A percentile compares a stretch with the other conserved stretches of the same genome.
Evolutionary conservation across 768 basidiomycete species (phyloP).

Genomic region (Xerocomellus dryophilus): DNA sequence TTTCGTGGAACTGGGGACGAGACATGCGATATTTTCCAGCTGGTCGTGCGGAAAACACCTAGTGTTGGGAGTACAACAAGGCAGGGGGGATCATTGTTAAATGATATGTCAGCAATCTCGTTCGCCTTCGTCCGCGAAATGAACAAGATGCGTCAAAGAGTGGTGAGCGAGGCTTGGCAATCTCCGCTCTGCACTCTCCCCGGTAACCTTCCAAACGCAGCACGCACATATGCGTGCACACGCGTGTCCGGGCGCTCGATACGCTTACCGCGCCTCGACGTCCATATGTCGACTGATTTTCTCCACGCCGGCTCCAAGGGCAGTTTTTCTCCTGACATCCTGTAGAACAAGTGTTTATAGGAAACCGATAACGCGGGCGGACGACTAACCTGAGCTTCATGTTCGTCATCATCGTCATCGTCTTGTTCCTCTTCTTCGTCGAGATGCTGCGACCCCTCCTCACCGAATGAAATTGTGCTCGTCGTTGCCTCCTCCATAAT

Average conservation of each 20-base stretch:
- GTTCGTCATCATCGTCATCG: constrained; percentile 15
- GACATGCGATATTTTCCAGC: neutral
- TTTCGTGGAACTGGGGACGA: neutral
- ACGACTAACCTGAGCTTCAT: constrained; percentile 20
- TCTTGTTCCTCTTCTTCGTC: constrained; percentile 17
- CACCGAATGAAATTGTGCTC: constrained; percentile 9
- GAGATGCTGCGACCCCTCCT: constrained; percentile 5
- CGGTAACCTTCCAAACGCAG: neutral
- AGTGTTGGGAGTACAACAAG: neutral
- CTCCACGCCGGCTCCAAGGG: constrained; percentile 35
- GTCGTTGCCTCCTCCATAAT: constrained; percentile 7
- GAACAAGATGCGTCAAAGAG: constrained; percentile 8
- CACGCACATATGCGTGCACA: neutral
- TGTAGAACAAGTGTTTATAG: constrained; percentile 13
- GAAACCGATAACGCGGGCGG: neutral
- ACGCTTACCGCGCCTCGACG: constrained; percentile 15
- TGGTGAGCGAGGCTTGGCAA: constrained; percentile 1
- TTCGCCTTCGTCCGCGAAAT: neutral
- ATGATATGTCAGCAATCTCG: neutral
- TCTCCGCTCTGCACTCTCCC: constrained; percentile 7
- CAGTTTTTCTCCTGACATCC: constrained; percentile 30
- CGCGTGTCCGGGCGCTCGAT: neutral
- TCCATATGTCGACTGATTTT: constrained; percentile 36
- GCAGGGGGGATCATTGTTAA: neutral
- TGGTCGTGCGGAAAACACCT: neutral